Conservation (phyloP, 2,329 filamentous ascomycete species). For the Chaetomium sp. region DNA sequence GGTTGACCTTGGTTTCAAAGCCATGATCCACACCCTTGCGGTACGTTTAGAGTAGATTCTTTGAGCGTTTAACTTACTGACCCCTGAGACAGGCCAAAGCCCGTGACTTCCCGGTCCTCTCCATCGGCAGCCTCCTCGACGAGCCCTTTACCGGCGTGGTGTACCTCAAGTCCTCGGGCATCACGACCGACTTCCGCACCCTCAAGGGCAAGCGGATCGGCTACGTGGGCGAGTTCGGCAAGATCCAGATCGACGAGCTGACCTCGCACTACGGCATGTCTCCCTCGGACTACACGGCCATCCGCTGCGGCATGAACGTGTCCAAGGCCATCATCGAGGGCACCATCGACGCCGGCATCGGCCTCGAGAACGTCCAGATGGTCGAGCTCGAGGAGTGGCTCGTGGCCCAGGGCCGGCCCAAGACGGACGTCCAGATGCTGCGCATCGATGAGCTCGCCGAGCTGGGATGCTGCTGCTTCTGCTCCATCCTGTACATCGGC, state of each 20-base stretch:
- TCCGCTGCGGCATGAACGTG: conserved; percentile 81
- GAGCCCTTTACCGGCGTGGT: conserved; percentile 80
- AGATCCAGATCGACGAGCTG: conserved; percentile 81
- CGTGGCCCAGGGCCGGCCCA: conserved; percentile 60
- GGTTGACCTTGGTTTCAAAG: conserved; percentile 78
- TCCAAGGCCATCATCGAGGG: conserved; percentile 74
- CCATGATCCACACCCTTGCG: conserved; percentile 80
- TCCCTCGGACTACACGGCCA: conserved; percentile 71
- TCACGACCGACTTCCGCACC: conserved; percentile 73
- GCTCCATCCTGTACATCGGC: conserved; percentile 77
- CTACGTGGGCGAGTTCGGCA: conserved; percentile 80
- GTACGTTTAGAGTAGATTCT: conserved; percentile 42
- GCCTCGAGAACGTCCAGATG: conserved; percentile 82
- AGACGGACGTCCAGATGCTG: conserved; percentile 74
- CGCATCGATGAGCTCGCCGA: conserved; percentile 79
- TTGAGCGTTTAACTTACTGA: not conserved
- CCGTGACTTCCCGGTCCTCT: conserved; percentile 70
- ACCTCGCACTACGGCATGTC: conserved; percentile 77
- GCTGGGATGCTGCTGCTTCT: conserved; percentile 83
- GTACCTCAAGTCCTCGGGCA: conserved; percentile 73
- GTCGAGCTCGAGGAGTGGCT: conserved; percentile 81
- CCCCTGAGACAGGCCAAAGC: conserved; percentile 63
- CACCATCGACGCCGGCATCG: conserved; percentile 70
- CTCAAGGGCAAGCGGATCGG: conserved; percentile 77
- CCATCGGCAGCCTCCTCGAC: conserved; percentile 74